Evolutionary conservation across 148 eudicot genomes (phyloP).

Genomic region (Rhododendron kiyosumense): DNA sequence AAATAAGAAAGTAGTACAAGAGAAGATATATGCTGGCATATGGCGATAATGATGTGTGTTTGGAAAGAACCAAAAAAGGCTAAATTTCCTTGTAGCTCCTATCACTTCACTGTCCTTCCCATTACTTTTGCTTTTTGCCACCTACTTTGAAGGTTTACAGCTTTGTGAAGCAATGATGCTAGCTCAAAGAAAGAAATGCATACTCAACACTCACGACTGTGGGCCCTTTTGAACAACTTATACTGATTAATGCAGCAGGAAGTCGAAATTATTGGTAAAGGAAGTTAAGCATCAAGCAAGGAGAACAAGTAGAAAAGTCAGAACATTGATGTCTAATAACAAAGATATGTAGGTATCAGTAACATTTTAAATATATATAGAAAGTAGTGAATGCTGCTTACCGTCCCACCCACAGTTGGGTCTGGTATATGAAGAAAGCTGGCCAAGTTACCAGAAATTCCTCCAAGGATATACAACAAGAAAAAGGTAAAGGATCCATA

Average conservation of each 20-base stretch:
- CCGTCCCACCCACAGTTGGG: conserved; percentile 86
- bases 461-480: conserved; percentile 71
- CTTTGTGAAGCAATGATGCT: neutral
- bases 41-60: neutral
- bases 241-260: neutral
- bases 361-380: neutral
- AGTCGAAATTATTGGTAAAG: neutral
- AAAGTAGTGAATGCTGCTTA: conserved; percentile 24
- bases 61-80: neutral
- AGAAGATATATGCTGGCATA: neutral
- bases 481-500: conserved; percentile 78
- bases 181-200: neutral
- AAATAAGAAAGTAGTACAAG: neutral
- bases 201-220: neutral
- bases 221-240: neutral
- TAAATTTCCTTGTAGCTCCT: neutral
- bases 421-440: conserved; percentile 82
- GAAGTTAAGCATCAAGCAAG: neutral
- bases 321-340: neutral
- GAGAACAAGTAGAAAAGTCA: neutral
- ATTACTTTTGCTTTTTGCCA: neutral
- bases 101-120: neutral
- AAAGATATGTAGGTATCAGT: neutral
- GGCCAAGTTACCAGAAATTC: conserved; percentile 67
- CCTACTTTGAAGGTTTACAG: neutral